Percentiles rank a stretch among this genome's conserved stretches.
Conservation (phyloP, 2,329 filamentous ascomycete species). For the Alternaria postmessia region DNA sequence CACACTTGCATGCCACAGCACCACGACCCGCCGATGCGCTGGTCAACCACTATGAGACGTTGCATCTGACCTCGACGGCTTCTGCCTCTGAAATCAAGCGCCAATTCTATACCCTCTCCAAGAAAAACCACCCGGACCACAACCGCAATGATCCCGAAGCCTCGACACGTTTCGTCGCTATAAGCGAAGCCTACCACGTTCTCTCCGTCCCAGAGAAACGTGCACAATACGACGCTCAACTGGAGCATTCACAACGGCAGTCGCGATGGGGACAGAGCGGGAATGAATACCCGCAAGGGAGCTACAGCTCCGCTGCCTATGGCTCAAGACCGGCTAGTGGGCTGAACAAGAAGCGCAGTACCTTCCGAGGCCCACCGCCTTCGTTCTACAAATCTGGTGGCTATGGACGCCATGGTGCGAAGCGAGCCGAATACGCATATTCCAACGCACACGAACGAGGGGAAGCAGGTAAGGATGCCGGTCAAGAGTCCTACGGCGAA, state of each 20-base stretch:
- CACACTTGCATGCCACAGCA: conserved; percentile 58
- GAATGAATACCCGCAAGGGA: conserved; percentile 62
- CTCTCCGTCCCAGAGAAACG: conserved; percentile 79
- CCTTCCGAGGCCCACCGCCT: conserved; percentile 86
- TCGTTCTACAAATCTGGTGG: conserved; percentile 86
- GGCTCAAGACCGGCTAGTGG: conserved; percentile 83
- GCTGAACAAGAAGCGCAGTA: conserved; percentile 75
- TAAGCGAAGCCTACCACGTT: conserved; percentile 83
- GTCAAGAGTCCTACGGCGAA: conserved; percentile 42
- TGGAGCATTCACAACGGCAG: conserved; percentile 51
- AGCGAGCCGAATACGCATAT: conserved; percentile 60
- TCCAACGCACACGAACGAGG: conserved; percentile 28
- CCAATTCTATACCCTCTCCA: conserved; percentile 91
- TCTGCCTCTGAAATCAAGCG: conserved; percentile 84
- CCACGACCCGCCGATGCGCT: conserved; percentile 47
- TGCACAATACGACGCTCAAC: conserved; percentile 79
- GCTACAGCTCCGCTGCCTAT: conserved; percentile 62
- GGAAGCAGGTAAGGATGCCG: conserved; percentile 30
- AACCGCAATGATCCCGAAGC: conserved; percentile 80
- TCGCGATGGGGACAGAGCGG: conserved; percentile 42
- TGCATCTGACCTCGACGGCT: conserved; percentile 75
- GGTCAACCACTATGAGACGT: conserved; percentile 80
- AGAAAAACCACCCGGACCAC: conserved; percentile 89
- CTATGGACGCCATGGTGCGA: conserved; percentile 72
- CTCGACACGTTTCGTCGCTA: conserved; percentile 77